Evolutionary conservation across 495 filamentous ascomycete species (phyloP), one percentile per base, ranked within the genome.

Genomic region (Neurospora sp.): DNA sequence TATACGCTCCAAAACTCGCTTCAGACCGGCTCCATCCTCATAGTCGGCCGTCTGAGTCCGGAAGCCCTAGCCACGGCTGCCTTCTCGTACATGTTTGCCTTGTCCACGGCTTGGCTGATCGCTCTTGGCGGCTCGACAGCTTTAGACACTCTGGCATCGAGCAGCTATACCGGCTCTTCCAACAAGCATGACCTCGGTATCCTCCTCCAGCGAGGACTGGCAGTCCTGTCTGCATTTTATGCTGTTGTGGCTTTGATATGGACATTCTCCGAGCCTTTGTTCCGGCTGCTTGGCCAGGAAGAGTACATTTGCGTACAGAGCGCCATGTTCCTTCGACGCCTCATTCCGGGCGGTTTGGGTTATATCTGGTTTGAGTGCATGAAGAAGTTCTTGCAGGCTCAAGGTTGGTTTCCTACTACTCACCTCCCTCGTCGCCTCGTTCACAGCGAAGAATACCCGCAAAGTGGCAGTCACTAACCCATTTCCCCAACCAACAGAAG

Each of bases 311-410:
- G 92, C 31, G 84, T 88, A 40, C 88, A 94, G 69, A 92, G 91
- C 70, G 90, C 92, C 8, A 86, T 85, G 42, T 97, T 97, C 77
- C 83, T 97, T 10, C 90, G 86, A 14, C 91, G 88, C 72, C 84
- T 97, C 38, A 92, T 94, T 20, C 94, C 94, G 0, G 94, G 94
- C 5, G 94, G 94, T 0, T 77, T 97, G 69, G 94, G 94, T 2
- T 97, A 97, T 80, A 90, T 97, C 62, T 97, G 93, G 80, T 97
- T 97, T 77, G 94, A 97, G 80, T 83, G 89, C 14, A 90, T 93
- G 88, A 97, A 97, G 82, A 97, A 97, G 81, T 97, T 90, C 77
- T 83, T 97, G 16, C 94, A 97, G 80, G 94, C 94, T 4, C 94
- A 97, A 85, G 92, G 91, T 92, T 83, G 35, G 76, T 38, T 62